Base-by-base conservation (phyloP, 768 basidiomycete genomes). In the Amanita inopinata region DNA sequence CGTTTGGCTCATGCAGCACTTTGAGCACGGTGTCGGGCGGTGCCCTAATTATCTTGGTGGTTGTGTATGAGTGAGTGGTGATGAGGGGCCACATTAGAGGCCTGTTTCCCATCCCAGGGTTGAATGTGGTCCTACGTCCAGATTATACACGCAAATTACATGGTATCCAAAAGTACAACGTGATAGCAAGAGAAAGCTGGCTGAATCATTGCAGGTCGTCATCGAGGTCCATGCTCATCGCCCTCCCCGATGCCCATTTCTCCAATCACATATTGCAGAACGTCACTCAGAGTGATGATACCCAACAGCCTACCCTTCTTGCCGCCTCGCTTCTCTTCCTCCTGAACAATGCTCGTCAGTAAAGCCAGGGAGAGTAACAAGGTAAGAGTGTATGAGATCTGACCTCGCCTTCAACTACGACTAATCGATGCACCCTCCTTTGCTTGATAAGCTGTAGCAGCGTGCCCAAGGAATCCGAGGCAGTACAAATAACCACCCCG, bases 401-500 rank as follows among this genome's bases (percentile, higher is more conserved):
- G 49, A 83, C 85, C 58, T 90, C 89, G 50, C 88, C 87, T 65
- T 93, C 90, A 11, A 97, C 91, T 2, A 98, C 92, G 1, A 98
- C 92, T 12, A 99, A 65, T 37, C 96, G 79, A 59, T 99, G 96
- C 10, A 96, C 89, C 23, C 96, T 71, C 20, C 92, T 80, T 60
- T 92, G 88, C 63, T 89, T 90, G 57, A 98, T 87, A 15, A 96
- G 76, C 51, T 88, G 80, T 36, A 99, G 73, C 5, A 98, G 74
- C 1, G 89, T 91, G 3, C 84, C 86, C 19, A 99, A 69, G 0
- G 93, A 93, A 56, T 98, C 94, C 2, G 80, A 74, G 1, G 90
- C 88, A 0, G 88, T 90, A 58, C 96, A 98, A 14, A 94, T 86
- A 41, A 98, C 89, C 5, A 98, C 93, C 10, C 96, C 96, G 5